These are phyloP conservation scores for Bothia castanella DNA, from an alignment of 1,284 basidiomycete genomes.

Conservation along the genomic window DNA sequence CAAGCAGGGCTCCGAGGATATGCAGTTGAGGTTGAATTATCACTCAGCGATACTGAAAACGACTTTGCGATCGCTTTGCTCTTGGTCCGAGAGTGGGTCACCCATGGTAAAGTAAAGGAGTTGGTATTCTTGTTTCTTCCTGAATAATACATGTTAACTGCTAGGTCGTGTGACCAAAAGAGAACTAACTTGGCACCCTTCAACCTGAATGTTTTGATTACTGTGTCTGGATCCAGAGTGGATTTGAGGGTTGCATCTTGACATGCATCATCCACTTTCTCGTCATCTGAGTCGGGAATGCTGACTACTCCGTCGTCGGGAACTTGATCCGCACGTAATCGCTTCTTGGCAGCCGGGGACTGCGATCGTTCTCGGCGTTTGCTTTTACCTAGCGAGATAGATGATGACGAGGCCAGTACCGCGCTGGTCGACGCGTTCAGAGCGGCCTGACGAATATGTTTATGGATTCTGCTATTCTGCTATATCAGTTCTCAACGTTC, in stretches of 20 bases:
- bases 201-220: conserved; percentile 50
- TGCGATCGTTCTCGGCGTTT: conserved; percentile 19
- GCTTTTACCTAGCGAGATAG: conserved; percentile 12
- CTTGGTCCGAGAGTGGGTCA: conserved; percentile 48
- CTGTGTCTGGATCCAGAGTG: conserved; percentile 31
- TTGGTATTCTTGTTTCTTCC: conserved; percentile 56
- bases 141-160: conserved; percentile 5
- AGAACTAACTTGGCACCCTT: conserved; percentile 46
- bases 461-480: conserved; percentile 19
- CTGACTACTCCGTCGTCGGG: conserved; percentile 37
- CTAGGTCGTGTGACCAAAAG: neutral
- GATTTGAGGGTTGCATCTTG: conserved; percentile 4
- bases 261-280: conserved; percentile 4
- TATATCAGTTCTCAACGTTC: conserved; percentile 7
- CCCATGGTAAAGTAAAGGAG: conserved; percentile 69
- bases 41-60: conserved; percentile 45
- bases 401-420: conserved; percentile 8
- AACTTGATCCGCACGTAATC: conserved; percentile 21
- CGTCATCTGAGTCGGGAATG: conserved; percentile 29
- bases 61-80: conserved; percentile 47
- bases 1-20: neutral
- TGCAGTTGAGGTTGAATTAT: conserved; percentile 13
- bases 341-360: conserved; percentile 26
- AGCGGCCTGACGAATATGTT: conserved; percentile 36
- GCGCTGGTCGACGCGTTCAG: conserved; percentile 16